Conservation (phyloP, 148 eudicot genomes). For the Rheum nobile region DNA sequence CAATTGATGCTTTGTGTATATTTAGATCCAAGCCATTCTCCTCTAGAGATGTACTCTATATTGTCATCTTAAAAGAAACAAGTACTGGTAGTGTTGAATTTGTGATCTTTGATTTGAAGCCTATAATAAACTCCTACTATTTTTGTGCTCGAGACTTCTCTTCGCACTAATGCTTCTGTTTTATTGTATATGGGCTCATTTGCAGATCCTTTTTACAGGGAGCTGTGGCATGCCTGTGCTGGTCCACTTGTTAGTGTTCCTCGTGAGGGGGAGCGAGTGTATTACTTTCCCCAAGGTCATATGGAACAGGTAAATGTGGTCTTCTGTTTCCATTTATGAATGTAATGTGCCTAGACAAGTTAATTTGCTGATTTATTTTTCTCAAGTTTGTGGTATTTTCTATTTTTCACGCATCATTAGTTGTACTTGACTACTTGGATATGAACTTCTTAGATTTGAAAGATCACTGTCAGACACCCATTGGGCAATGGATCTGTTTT, state of each 20-base stretch:
- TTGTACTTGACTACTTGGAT: neutral
- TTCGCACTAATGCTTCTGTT: neutral
- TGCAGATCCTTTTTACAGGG: slow-evolving; percentile 59
- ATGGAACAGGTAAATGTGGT: slow-evolving; percentile 74
- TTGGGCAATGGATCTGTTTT: neutral
- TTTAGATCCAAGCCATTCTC: neutral
- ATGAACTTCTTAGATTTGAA: neutral
- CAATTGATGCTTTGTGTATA: neutral
- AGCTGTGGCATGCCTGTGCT: slow-evolving; percentile 97
- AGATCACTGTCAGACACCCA: neutral
- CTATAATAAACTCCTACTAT: neutral
- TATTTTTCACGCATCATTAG: neutral
- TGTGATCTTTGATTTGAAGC: neutral
- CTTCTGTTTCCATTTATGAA: neutral
- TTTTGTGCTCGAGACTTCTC: neutral
- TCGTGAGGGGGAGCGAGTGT: slow-evolving; percentile 73
- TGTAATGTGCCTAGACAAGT: neutral
- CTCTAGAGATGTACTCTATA: neutral
- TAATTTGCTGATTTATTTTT: neutral
- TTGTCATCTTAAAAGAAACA: no score
- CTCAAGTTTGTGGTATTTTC: neutral
- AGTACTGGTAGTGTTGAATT: neutral
- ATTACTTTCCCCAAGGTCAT: slow-evolving; percentile 96
- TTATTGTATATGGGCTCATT: slow-evolving; percentile 14
- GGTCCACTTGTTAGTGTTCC: slow-evolving; percentile 91